Evolutionary conservation across 805 yeast species (phyloP).

Genomic region (Candida berthetii): DNA sequence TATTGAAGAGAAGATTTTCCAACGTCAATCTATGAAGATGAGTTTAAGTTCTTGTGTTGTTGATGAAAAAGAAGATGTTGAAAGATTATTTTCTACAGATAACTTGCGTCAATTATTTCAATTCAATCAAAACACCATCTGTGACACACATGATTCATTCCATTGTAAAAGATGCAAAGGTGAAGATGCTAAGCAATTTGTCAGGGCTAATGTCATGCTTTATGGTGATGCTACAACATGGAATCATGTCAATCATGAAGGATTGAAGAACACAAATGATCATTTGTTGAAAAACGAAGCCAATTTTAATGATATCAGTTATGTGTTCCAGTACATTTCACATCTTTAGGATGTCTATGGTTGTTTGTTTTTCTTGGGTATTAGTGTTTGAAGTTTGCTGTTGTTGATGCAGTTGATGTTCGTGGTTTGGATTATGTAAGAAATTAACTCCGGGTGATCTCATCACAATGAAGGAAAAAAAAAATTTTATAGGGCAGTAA

Average conservation of each 20-base stretch:
- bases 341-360: conserved; percentile 32
- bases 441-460: too few species aligned
- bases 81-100: conserved; percentile 82
- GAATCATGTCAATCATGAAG: conserved; percentile 78
- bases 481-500: too few species aligned
- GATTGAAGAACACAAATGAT: conserved; percentile 66
- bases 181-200: conserved; percentile 46
- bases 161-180: conserved; percentile 74
- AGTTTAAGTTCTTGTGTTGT: conserved; percentile 94
- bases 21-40: conserved; percentile 91
- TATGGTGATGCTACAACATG: conserved; percentile 98
- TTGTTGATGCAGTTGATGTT: too few species aligned
- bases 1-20: conserved; percentile 94
- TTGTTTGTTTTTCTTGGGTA: too few species aligned
- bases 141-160: conserved; percentile 92
- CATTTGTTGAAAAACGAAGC: conserved; percentile 69
- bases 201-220: conserved; percentile 77
- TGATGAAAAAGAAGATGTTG: conserved; percentile 94
- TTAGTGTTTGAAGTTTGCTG: too few species aligned
- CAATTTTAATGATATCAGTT: conserved; percentile 63
- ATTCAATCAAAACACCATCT: conserved; percentile 57
- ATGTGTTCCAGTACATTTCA: conserved; percentile 90
- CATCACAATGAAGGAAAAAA: too few species aligned
- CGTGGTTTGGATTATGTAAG: too few species aligned
- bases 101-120: conserved; percentile 70